Base-by-base conservation (phyloP, 1,284 basidiomycete genomes). In the Stereum hirsutum region DNA sequence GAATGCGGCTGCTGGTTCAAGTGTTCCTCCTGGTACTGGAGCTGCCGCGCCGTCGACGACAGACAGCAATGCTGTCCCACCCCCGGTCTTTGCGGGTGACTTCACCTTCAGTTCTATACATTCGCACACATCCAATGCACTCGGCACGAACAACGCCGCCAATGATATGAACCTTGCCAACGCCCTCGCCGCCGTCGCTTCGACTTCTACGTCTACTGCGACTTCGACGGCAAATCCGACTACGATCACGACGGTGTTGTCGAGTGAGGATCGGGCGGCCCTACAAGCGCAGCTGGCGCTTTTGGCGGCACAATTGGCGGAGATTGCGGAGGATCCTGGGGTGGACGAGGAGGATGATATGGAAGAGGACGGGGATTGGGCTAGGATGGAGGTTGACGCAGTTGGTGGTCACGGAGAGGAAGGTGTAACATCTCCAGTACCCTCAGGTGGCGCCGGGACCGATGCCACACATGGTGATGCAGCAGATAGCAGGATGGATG, bases 231-330 rank as follows among this genome's bases (percentile, higher is more conserved):
- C 42, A 20, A 42, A 43, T 26, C 42, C 44, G 6, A 34, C n/a
- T n/a, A n/a, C 39, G 5, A 49, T 30, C 5, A 30, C 52, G 3
- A 46, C 52, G 36, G 46, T 45, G 14, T 52, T 63, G 21, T 58
- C 59, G 11, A 60, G 60, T 42, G 62, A 68, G 43, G 68, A 73
- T 44, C 68, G 81, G 12, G 78, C 79, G 15, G 70, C 75, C 39
- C 55, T 83, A 42, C 79, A 81, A 51, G 77, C 75, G 1, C 78
- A 77, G 48, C 64, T 83, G 32, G 77, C 73, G 4, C 63, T 81
- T 21, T 56, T 83, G 24, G 78, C 80, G 1, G 74, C 75, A 3
- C 81, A 83, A 52, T 57, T 83, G 10, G 69, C 68, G 14, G 80
- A 79, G 54, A 64, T 81, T 34, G 72, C 68, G 21, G 66, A 73